phyloP scores from a whole-genome alignment of 2,329 filamentous ascomycete species.

The Penicillium hesseltinei region DNA sequence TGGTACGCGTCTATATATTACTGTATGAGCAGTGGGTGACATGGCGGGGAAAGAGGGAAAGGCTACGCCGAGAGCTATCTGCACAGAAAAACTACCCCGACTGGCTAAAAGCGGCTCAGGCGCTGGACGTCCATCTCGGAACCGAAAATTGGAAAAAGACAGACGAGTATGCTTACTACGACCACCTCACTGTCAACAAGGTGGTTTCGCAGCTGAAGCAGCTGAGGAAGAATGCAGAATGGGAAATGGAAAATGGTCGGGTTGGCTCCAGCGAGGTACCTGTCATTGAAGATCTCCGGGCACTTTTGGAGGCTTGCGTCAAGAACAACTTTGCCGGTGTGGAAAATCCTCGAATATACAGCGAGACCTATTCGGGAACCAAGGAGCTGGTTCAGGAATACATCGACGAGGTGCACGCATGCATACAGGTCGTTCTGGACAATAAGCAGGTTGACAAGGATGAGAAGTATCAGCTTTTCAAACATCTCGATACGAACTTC shows the following conservation, averaged over 20 bases:
- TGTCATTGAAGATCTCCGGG: slow-evolving; percentile 71
- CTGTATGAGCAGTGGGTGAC: slow-evolving; percentile 87
- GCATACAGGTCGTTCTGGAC: slow-evolving; percentile 65
- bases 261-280: slow-evolving; percentile 38
- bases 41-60: slow-evolving; percentile 78
- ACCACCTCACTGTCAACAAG: slow-evolving; percentile 75
- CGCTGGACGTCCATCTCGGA: slow-evolving; percentile 76
- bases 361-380: slow-evolving; percentile 96
- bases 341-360: slow-evolving; percentile 92
- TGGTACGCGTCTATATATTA: slow-evolving; percentile 85
- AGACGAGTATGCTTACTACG: slow-evolving; percentile 73
- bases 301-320: slow-evolving; percentile 81
- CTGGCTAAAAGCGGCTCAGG: slow-evolving; percentile 77
- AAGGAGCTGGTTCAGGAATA: slow-evolving; percentile 91
- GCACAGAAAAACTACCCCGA: slow-evolving; percentile 72
- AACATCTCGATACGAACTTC: slow-evolving; percentile 84
- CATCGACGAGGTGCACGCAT: slow-evolving; percentile 65
- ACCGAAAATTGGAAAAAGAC: slow-evolving; percentile 56
- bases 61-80: slow-evolving; percentile 68
- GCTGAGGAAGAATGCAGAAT: slow-evolving; percentile 41
- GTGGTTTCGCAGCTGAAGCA: slow-evolving; percentile 71
- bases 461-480: slow-evolving; percentile 79
- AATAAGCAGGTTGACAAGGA: slow-evolving; percentile 67
- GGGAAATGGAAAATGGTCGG: slow-evolving; percentile 31
- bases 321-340: slow-evolving; percentile 98